These are phyloP conservation scores for Bondarzewia mesenterica DNA, from an alignment of 1,284 basidiomycete species.

Conservation along the genomic window DNA sequence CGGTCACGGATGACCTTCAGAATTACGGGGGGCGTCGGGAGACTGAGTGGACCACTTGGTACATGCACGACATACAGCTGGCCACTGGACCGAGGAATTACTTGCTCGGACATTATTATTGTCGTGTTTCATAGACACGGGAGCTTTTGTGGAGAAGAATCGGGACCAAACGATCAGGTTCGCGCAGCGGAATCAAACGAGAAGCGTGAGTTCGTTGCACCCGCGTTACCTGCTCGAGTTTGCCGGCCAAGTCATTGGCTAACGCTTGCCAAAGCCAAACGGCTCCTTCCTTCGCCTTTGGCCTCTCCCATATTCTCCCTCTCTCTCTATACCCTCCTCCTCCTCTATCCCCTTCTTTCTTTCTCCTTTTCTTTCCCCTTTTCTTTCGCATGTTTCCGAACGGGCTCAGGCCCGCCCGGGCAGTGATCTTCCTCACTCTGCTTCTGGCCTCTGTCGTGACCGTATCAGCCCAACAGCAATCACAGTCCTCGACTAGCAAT, in stretches of 20 bases:
- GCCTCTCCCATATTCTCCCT: background rate
- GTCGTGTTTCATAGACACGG: background rate
- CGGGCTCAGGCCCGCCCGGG: constrained; percentile 7
- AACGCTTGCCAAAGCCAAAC: too few relatives aligned
- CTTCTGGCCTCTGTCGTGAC: constrained; percentile 5
- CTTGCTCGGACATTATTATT: too few relatives aligned
- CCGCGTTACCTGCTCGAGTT: too few relatives aligned
- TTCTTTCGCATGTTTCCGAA: constrained; percentile 12
- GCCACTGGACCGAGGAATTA: too few relatives aligned
- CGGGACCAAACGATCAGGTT: background rate
- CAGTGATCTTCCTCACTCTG: constrained; percentile 8
- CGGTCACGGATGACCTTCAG: too few relatives aligned
- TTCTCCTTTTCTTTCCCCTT: constrained; percentile 1
- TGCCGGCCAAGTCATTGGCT: too few relatives aligned
- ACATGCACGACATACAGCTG: too few relatives aligned
- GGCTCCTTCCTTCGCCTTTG: background rate
- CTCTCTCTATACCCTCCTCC: background rate
- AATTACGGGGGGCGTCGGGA: too few relatives aligned
- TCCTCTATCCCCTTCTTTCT: background rate
- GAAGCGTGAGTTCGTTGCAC: background rate
- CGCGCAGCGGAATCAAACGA: background rate
- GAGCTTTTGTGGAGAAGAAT: background rate
- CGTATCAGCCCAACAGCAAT: constrained; percentile 2
- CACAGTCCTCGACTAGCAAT: background rate
- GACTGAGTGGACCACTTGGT: too few relatives aligned